These are phyloP conservation scores for Ceratobasidium sp. DNA, from an alignment of 1,284 basidiomycete species.

Conservation along the genomic window DNA sequence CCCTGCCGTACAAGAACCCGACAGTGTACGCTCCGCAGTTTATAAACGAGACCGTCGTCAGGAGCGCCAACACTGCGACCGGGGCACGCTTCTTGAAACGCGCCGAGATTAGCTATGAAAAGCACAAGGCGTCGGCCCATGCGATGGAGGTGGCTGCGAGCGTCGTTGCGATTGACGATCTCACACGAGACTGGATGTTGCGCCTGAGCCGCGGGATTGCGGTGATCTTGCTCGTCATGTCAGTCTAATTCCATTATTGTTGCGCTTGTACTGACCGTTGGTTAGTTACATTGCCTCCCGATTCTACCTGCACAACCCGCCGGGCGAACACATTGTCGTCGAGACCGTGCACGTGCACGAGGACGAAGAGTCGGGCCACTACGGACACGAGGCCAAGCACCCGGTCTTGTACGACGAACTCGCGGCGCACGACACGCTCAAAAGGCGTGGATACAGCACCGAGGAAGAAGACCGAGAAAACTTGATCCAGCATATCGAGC, in stretches of 20 bases:
- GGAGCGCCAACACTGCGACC: neutral
- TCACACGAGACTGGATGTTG: constrained; percentile 32
- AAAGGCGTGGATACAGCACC: constrained; percentile 56
- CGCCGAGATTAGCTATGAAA: constrained; percentile 4
- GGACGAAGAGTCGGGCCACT: too few relatives aligned
- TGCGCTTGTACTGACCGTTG: neutral
- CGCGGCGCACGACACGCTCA: constrained; percentile 56
- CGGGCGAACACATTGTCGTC: constrained; percentile 11
- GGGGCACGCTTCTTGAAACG: neutral
- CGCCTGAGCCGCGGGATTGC: constrained; percentile 40
- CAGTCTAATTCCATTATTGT: constrained; percentile 12
- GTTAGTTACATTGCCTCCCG: constrained; percentile 43
- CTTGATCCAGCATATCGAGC: constrained; percentile 24
- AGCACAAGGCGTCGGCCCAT: constrained; percentile 35
- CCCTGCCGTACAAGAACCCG: constrained; percentile 17
- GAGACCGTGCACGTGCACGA: constrained; percentile 24
- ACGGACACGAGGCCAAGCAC: too few relatives aligned
- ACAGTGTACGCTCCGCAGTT: constrained; percentile 11
- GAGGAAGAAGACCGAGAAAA: constrained; percentile 52
- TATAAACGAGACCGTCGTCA: neutral
- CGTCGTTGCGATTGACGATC: constrained; percentile 33
- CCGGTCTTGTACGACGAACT: constrained; percentile 4
- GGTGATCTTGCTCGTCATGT: constrained; percentile 46
- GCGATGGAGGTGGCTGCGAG: constrained; percentile 14
- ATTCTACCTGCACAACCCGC: constrained; percentile 47